Conservation (phyloP, 305 asterid species). For the Fraxinus floribunda region DNA sequence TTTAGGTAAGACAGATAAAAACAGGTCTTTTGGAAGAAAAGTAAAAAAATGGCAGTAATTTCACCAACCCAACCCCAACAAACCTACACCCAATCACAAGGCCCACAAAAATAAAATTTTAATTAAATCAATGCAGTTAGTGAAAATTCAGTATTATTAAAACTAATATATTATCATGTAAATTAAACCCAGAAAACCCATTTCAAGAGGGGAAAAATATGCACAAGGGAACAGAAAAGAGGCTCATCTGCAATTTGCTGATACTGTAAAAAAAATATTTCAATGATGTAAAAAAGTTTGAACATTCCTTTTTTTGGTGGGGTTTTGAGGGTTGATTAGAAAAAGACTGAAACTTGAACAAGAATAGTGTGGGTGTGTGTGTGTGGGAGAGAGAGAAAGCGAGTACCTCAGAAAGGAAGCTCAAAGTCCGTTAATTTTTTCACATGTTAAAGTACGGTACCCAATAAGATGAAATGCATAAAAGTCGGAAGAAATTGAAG, state of each 20-base stretch:
- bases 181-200: neutral
- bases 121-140: neutral
- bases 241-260: conserved; percentile 4
- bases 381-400: neutral
- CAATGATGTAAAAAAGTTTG: neutral
- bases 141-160: neutral
- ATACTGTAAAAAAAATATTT: neutral
- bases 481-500: neutral
- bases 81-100: neutral
- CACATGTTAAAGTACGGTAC: neutral
- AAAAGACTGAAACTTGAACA: neutral
- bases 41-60: neutral
- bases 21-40: neutral
- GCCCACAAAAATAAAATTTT: neutral
- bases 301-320: neutral
- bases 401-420: neutral
- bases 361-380: neutral
- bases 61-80: neutral
- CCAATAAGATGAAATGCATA: neutral
- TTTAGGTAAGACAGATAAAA: neutral
- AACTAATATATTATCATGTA: neutral
- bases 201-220: neutral
- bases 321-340: neutral
- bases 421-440: neutral
- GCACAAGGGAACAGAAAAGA: neutral